Evolutionary conservation across 129 eudicot genomes (phyloP).

Genomic region (Arctium minus): DNA sequence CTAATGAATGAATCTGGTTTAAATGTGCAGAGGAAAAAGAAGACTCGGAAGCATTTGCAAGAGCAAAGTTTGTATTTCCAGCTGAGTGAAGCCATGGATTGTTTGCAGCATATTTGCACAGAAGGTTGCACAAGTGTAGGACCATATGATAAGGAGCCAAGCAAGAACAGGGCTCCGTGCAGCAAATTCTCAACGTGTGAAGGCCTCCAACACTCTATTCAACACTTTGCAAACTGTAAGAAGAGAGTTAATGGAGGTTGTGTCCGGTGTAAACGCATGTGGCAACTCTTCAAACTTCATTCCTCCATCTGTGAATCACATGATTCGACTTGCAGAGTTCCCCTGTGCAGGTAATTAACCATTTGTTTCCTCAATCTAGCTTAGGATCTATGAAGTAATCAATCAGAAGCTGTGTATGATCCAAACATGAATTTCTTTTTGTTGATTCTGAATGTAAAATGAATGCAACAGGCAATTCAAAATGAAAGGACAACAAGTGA

Average conservation of each 20-base stretch:
- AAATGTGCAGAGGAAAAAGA: conserved; percentile 68
- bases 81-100: conserved; percentile 94
- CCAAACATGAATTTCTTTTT: too few species aligned
- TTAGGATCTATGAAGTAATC: too few species aligned
- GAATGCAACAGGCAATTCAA: conserved; percentile 57
- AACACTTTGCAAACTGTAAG: conserved; percentile 75
- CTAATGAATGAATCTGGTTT: conserved; percentile 9
- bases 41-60: conserved; percentile 52
- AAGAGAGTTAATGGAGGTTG: conserved; percentile 88
- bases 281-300: conserved; percentile 91
- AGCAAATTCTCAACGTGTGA: conserved; percentile 71
- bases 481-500: conserved; percentile 45
- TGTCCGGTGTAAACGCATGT: conserved; percentile 74
- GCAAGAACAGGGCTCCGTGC: conserved; percentile 68
- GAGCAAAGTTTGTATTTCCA: conserved; percentile 73
- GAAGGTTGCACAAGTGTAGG: conserved; percentile 97
- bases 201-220: conserved; percentile 70
- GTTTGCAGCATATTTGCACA: conserved; percentile 83
- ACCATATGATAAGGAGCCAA: conserved; percentile 63
- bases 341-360: conserved; percentile 76
- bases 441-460: background rate
- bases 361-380: background rate
- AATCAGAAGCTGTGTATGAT: background rate
- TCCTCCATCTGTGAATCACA: conserved; percentile 77
- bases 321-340: conserved; percentile 72